Base-by-base conservation (phyloP, 2,329 filamentous ascomycete species). In the Phoma herbarum region DNA sequence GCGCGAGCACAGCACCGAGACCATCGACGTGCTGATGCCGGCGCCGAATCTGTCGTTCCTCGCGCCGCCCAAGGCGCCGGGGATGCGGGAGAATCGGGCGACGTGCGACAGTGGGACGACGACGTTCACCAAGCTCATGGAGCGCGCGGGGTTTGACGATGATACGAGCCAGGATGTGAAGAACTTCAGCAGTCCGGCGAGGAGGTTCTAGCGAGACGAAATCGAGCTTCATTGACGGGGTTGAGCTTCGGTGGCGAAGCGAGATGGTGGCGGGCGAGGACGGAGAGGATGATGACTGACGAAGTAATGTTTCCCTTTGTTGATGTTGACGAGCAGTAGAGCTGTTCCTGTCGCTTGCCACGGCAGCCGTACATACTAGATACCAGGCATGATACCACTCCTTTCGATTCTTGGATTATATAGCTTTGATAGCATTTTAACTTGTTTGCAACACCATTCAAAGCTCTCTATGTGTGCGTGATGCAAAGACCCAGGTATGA, bases 11-110 rank as follows among this genome's bases (percentile, higher is more conserved):
- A 79, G 77, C 55, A 75, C 75, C 31, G 80, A 81, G 51, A 82
- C 80, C 0, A 81, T 82, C 35, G 75, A 80, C 51, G 77, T 81
- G 22, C 60, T 78, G n/a, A 78, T 78, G 76, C 75, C 74, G 5
- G 69, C 74, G n/a, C 71, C 70, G 4, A 54, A 59, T 16, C 45
- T 59, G 31, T 68, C 65, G n/a, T 75, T 75, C 56, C 62, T 77
- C 26, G 70, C 68, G 16, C 72, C 72, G 0, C 75, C 75, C 20
- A 63, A 68, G 39, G 68, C 69, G 6, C 72, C 67, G 7, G 73
- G 66, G 7, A 74, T 74, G 72, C 63, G 67, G 16, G 69, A 72
- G 41, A 72, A 75, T 31, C 61, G 76, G 11, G 60, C 72, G 37
- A 78, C 75, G 18, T 61, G 62, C 11, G 73, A 74, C 20, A 67